Evolutionary conservation across 306 rosid genomes (phyloP).

Genomic region (Begonia loranthoides): DNA sequence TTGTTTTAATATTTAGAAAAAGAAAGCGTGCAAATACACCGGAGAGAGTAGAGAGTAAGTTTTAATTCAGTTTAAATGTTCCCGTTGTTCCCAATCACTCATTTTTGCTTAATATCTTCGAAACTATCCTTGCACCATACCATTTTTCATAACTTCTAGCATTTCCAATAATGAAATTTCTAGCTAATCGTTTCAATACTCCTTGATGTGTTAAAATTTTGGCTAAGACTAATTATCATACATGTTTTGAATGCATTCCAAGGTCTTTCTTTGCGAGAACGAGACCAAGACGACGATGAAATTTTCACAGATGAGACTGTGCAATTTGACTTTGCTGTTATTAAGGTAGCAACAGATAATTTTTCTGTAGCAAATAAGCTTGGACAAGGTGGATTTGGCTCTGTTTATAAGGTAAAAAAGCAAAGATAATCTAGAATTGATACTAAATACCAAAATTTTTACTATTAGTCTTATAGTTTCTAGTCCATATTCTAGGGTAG

Average conservation of each 20-base stretch:
- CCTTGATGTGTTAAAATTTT: too few relatives aligned
- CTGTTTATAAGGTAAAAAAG: constrained; percentile 49
- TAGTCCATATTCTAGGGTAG: constrained; percentile 24
- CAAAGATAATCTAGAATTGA: not conserved
- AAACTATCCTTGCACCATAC: not conserved
- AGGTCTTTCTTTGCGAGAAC: too few relatives aligned
- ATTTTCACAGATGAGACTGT: not conserved
- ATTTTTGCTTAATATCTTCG: too few relatives aligned
- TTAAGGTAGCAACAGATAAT: constrained; percentile 34
- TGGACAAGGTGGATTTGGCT: constrained; percentile 77
- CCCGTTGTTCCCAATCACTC: not conserved
- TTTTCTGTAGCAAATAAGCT: constrained; percentile 45
- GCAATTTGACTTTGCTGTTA: constrained; percentile 8
- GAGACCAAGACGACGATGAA: constrained; percentile 2
- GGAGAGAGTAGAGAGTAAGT: constrained; percentile 2
- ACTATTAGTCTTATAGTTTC: too few relatives aligned
- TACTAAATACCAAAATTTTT: too few relatives aligned
- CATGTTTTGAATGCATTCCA: too few relatives aligned
- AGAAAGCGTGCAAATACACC: not conserved
- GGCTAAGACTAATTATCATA: too few relatives aligned
- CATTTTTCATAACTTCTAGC: not conserved
- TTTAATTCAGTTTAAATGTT: not conserved
- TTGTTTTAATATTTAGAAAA: not conserved
- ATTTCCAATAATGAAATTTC: too few relatives aligned
- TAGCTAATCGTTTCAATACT: too few relatives aligned